Evolutionary conservation across 139 green algal genomes (phyloP).

Genomic region (Pleodorina starrii): DNA sequence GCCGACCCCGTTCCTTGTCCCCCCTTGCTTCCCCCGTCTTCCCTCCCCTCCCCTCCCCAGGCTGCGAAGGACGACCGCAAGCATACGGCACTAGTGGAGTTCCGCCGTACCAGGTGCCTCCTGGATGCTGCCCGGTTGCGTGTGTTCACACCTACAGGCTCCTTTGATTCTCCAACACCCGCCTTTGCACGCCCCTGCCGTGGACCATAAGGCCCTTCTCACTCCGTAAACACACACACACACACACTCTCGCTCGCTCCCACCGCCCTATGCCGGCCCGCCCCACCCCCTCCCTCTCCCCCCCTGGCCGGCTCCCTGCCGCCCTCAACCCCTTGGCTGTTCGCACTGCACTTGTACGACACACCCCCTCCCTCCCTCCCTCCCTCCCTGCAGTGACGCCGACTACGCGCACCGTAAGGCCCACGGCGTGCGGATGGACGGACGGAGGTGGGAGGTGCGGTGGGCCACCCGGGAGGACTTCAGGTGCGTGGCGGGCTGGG

Average conservation of each 20-base stretch:
- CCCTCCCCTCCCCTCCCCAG: neutral
- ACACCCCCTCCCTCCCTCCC: no score
- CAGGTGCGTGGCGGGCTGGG: conserved; percentile 4
- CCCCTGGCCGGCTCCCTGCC: no score
- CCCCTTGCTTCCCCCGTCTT: neutral
- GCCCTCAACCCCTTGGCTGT: no score
- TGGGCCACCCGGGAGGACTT: conserved; percentile 22
- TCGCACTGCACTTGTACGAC: no score
- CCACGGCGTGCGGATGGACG: conserved; percentile 30
- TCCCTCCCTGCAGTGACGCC: neutral
- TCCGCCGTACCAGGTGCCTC: neutral
- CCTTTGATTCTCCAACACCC: neutral
- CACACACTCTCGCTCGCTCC: neutral
- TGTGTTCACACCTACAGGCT: neutral
- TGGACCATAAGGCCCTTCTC: no score
- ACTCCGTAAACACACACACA: neutral
- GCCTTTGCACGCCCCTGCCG: neutral
- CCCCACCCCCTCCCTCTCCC: no score
- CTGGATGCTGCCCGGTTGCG: neutral
- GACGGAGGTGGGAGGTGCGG: conserved; percentile 10
- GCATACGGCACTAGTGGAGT: conserved; percentile 15
- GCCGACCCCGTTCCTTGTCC: no score
- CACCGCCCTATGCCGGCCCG: no score
- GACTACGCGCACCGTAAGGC: conserved; percentile 42
- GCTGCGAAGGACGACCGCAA: conserved; percentile 24